These are phyloP conservation scores for Elasticomyces elasticus DNA, from an alignment of 495 filamentous ascomycete genomes.

Conservation along the genomic window DNA sequence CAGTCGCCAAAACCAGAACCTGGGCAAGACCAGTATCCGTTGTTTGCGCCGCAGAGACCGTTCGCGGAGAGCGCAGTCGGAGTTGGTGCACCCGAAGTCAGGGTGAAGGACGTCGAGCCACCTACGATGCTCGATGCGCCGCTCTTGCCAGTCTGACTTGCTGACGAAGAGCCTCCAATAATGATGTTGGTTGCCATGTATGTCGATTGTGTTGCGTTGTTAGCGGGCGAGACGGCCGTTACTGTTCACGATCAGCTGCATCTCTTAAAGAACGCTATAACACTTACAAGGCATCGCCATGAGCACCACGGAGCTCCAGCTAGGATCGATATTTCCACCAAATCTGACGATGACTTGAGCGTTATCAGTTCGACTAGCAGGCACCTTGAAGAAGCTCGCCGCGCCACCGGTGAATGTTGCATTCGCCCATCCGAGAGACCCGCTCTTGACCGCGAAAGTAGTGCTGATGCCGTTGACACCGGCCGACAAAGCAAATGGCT, in stretches of 20 bases:
- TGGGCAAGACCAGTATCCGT: slow-evolving; percentile 3
- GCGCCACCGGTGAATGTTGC: slow-evolving; percentile 16
- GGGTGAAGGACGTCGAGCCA: background rate
- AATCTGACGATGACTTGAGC: slow-evolving; percentile 17
- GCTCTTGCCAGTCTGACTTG: background rate
- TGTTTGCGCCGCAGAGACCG: slow-evolving; percentile 8
- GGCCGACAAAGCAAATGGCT: slow-evolving; percentile 9
- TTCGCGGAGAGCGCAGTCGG: background rate
- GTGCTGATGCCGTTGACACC: slow-evolving; percentile 5
- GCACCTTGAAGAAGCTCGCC: slow-evolving; percentile 16
- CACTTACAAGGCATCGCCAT: slow-evolving; percentile 5
- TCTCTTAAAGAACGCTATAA: background rate
- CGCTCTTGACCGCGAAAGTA: slow-evolving; percentile 9
- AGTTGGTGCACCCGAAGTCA: background rate
- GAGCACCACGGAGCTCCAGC: slow-evolving; percentile 11
- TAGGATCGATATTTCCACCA: slow-evolving; percentile 1
- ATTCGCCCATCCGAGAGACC: slow-evolving; percentile 17
- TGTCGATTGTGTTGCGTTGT: slow-evolving; percentile 1
- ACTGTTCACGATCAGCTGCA: background rate
- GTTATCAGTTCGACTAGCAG: slow-evolving; percentile 3
- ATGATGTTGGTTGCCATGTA: background rate
- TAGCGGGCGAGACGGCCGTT: background rate
- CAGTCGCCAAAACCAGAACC: slow-evolving; percentile 13
- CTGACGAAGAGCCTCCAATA: background rate
- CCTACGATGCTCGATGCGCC: background rate